Base-by-base conservation (phyloP, 2,329 filamentous ascomycete species). In the Paecilomyces variotii region DNA sequence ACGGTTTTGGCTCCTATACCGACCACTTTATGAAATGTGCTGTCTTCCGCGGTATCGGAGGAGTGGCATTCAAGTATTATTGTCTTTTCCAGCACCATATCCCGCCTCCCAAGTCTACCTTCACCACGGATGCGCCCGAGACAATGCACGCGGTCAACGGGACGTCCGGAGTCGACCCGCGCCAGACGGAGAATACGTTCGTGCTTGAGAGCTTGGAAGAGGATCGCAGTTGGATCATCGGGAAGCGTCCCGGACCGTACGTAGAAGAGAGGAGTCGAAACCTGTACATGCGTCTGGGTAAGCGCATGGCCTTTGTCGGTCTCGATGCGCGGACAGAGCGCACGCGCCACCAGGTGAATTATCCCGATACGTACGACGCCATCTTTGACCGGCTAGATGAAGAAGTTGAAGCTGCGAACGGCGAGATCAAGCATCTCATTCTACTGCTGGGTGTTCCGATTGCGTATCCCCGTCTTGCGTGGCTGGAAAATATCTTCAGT, bases 331-430 rank as follows among this genome's bases (percentile, higher is more conserved):
- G 83, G 12, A 84, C 82, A n/a, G 82, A 87, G 82, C 89, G 92
- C 26, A 97, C 93, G 7, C 85, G 93, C 39, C 91, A 95, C 68
- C 91, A 96, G 75, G 86, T 97, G 75, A 97, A 97, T 77, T 97
- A 96, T 67, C 72, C 79, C 59, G 75, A 88, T 73, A 76, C 91
- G 72, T 73, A 88, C 76, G 70, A 82, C 68, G 62, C 83, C 77
- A 79, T 87, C 53, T 87, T 87, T 66, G 68, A 78, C 35, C 81
- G 83, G 2, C 72, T 85, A 2, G 70, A 79, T 30, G 70, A 72
- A 10, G 82, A 86, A 62, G 74, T 87, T 10, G 67, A 72, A 0
- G 78, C 76, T 0, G 70, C 76, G 4, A 79, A 82, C 58, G 79
- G 79, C 28, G 77, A 82, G 19, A 81, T 87, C 68, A 87, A 84